These are phyloP conservation scores for Massospora cicadina DNA, from an alignment of 371 early-diverging fungal genomes.

Conservation along the genomic window DNA sequence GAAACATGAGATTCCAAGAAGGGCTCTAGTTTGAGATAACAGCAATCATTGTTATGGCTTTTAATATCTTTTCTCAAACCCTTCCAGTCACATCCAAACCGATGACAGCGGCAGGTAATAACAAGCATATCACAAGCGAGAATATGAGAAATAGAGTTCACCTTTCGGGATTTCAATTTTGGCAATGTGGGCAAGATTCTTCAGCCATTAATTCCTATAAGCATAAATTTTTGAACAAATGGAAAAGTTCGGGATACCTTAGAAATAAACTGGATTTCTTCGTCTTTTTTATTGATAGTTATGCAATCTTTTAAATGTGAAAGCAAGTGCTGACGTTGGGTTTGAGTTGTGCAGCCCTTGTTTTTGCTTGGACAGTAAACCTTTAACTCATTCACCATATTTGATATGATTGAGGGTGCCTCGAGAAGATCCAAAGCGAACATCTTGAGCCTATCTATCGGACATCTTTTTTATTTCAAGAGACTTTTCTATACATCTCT, in stretches of 20 bases:
- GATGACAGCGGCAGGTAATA: not conserved
- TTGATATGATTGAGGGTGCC: not conserved
- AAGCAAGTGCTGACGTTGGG: not conserved
- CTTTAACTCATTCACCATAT: slow-evolving; percentile 3
- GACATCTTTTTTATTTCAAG: slow-evolving; percentile 7
- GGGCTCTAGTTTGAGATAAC: slow-evolving; percentile 7
- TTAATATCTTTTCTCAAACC: not conserved
- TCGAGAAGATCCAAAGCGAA: not conserved
- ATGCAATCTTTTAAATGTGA: slow-evolving; percentile 1
- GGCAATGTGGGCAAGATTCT: slow-evolving; percentile 2
- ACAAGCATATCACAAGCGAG: not conserved
- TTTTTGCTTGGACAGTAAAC: not conserved
- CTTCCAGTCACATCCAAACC: slow-evolving; percentile 3
- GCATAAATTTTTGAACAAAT: no score
- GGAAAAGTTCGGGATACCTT: no score
- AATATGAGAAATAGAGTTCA: slow-evolving; percentile 1
- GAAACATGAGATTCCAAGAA: not conserved
- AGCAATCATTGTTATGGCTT: not conserved
- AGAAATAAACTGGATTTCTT: no score
- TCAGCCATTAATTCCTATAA: no score
- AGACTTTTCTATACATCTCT: not conserved
- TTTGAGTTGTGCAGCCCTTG: not conserved
- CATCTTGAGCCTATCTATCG: slow-evolving; percentile 5
- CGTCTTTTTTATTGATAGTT: not conserved
- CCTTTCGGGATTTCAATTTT: not conserved